A percentile compares a stretch with the other conserved stretches of the same genome.
Conservation (phyloP, 441 rosid genomes). For the Euphorbia celastroides region DNA sequence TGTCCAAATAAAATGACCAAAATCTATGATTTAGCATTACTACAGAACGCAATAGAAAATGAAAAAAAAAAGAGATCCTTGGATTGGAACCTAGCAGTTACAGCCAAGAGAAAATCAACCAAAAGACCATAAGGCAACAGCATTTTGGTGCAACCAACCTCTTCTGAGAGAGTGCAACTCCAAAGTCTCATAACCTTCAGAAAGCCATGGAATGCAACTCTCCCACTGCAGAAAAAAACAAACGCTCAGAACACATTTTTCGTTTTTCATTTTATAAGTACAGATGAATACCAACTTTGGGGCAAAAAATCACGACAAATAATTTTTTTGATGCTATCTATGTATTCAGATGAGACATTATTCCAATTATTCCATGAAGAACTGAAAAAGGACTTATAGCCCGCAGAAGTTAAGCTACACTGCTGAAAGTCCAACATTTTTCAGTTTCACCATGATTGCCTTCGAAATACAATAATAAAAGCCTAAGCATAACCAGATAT, state of each 20-base stretch:
- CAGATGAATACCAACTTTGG: neutral
- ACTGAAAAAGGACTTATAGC: neutral
- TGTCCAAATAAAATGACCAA: neutral
- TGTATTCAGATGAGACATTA: neutral
- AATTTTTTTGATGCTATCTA: neutral
- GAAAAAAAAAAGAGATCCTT: neutral
- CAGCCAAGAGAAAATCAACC: neutral
- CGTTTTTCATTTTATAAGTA: neutral
- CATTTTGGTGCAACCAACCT: constrained; percentile 40
- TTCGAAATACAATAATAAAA: neutral
- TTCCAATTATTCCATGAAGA: neutral
- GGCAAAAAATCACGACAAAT: neutral
- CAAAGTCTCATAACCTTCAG: constrained; percentile 52
- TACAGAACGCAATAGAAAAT: neutral
- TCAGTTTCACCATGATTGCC: neutral
- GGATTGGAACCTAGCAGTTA: neutral
- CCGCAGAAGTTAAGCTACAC: neutral
- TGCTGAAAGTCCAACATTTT: neutral
- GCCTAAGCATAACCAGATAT: neutral
- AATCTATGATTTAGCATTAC: neutral
- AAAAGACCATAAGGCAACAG: neutral
- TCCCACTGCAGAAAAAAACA: constrained; percentile 54
- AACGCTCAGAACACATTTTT: constrained; percentile 5
- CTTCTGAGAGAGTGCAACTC: constrained; percentile 53
- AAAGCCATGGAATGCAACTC: constrained; percentile 53